These are phyloP conservation scores for Phytophthora citrophthora DNA, from an alignment of 352 stramenopile species.

Conservation along the genomic window DNA sequence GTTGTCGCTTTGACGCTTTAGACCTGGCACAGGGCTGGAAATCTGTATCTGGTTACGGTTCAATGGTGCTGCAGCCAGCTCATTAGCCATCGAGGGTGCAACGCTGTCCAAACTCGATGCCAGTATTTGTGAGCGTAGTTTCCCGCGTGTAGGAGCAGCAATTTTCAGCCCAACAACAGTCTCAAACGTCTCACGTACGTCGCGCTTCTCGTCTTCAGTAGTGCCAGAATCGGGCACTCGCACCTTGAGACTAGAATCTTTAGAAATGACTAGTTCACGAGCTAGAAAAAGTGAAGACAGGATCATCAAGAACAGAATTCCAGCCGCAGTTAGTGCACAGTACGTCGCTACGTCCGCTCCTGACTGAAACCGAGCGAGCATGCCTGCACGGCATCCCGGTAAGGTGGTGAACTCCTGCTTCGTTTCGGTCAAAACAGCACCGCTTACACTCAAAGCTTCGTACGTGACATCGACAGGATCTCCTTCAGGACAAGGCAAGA, in stretches of 20 bases:
- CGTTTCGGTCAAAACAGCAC: conserved; percentile 46
- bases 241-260: conserved; percentile 74
- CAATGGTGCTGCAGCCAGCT: conserved; percentile 42
- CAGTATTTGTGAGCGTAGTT: conserved; percentile 69
- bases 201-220: conserved; percentile 16
- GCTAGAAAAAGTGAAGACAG: conserved; percentile 60
- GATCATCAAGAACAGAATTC: conserved; percentile 49
- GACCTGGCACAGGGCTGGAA: background rate
- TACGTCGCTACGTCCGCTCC: conserved; percentile 52
- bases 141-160: conserved; percentile 63
- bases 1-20: background rate
- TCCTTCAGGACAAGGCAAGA: conserved; percentile 60
- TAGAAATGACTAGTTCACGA: conserved; percentile 64
- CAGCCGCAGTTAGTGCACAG: conserved; percentile 36
- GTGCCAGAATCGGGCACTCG: conserved; percentile 39
- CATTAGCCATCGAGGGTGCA: conserved; percentile 48
- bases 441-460: conserved; percentile 66
- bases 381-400: conserved; percentile 52
- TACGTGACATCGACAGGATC: conserved; percentile 58
- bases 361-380: conserved; percentile 62
- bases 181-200: conserved; percentile 67
- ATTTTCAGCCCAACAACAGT: conserved; percentile 80
- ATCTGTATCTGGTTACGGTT: conserved; percentile 19
- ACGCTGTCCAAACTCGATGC: conserved; percentile 64
- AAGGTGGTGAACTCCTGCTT: conserved; percentile 58